phyloP scores from a whole-genome alignment of 2,329 filamentous ascomycete species.

The Xylaria sp. region DNA sequence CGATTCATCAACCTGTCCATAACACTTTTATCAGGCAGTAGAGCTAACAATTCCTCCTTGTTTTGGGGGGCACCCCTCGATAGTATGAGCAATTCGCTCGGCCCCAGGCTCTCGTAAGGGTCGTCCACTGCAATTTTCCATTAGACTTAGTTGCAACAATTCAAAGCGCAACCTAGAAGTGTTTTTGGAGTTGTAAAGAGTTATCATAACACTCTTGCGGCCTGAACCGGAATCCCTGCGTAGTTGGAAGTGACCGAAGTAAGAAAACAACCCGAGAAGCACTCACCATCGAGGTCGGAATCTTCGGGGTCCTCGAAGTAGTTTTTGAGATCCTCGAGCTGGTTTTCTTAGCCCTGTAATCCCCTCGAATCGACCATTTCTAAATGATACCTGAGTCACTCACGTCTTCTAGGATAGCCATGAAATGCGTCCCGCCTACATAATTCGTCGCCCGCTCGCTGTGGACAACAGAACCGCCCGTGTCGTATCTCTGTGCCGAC shows the following conservation, averaged over 20 bases:
- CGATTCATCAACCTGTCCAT: conserved; percentile 63
- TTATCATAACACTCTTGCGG: background rate
- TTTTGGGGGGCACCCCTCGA: conserved; percentile 54
- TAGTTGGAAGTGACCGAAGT: background rate
- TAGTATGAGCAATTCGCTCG: conserved; percentile 58
- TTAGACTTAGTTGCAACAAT: background rate
- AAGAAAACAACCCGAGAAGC: background rate
- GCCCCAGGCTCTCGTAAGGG: conserved; percentile 50
- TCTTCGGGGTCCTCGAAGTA: conserved; percentile 65
- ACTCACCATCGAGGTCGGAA: conserved; percentile 44
- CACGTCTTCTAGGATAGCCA: conserved; percentile 70
- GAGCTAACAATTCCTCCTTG: conserved; percentile 59
- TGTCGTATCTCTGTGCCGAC: conserved; percentile 40
- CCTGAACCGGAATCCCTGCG: background rate
- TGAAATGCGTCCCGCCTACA: conserved; percentile 69
- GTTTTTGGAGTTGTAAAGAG: background rate
- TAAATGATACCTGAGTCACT: conserved; percentile 43
- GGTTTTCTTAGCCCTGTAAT: conserved; percentile 32
- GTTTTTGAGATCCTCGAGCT: conserved; percentile 69
- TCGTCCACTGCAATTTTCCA: conserved; percentile 39
- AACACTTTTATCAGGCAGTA: conserved; percentile 59
- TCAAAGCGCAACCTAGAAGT: background rate
- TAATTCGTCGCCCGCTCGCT: conserved; percentile 60
- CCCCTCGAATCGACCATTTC: background rate
- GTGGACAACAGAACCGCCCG: conserved; percentile 57